Evolutionary conservation across 73 alveolate genomes (phyloP).

Genomic region (Stentor coeruleus): DNA sequence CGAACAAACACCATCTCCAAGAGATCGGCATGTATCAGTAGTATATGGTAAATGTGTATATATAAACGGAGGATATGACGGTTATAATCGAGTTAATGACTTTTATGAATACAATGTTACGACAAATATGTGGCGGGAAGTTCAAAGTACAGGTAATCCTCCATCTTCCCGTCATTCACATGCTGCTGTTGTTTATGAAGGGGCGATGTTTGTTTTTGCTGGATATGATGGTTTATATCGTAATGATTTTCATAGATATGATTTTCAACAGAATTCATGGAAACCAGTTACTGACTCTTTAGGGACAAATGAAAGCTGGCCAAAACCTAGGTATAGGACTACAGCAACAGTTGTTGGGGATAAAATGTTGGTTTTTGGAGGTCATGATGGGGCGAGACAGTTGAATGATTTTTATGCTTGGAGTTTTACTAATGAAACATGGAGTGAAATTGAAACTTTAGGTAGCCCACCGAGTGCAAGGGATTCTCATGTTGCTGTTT

Average conservation of each 20-base stretch:
- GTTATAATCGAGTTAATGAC: constrained; percentile 64
- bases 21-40: constrained; percentile 75
- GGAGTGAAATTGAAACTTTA: constrained; percentile 48
- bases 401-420: constrained; percentile 64
- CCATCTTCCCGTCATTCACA: constrained; percentile 76
- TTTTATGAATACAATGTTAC: constrained; percentile 51
- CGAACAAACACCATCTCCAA: constrained; percentile 42
- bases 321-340: constrained; percentile 64
- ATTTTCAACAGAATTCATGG: constrained; percentile 45
- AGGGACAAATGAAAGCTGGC: constrained; percentile 57
- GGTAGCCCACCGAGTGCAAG: constrained; percentile 59
- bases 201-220: constrained; percentile 82
- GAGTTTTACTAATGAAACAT: constrained; percentile 60
- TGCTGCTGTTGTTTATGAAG: constrained; percentile 67
- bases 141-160: constrained; percentile 44
- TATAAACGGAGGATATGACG: constrained; percentile 73
- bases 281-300: constrained; percentile 37
- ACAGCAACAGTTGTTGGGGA: constrained; percentile 58
- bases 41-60: constrained; percentile 56
- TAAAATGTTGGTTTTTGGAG: constrained; percentile 71
- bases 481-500: constrained; percentile 64
- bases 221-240: constrained; percentile 87
- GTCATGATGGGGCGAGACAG: constrained; percentile 70
- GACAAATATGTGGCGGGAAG: constrained; percentile 35
- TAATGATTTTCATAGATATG: constrained; percentile 53